A percentile compares a stretch with the other conserved stretches of the same genome.
These are phyloP conservation scores for Trichoderma arundinaceum DNA, from an alignment of 2,329 filamentous ascomycete species.

Conservation along the genomic window DNA sequence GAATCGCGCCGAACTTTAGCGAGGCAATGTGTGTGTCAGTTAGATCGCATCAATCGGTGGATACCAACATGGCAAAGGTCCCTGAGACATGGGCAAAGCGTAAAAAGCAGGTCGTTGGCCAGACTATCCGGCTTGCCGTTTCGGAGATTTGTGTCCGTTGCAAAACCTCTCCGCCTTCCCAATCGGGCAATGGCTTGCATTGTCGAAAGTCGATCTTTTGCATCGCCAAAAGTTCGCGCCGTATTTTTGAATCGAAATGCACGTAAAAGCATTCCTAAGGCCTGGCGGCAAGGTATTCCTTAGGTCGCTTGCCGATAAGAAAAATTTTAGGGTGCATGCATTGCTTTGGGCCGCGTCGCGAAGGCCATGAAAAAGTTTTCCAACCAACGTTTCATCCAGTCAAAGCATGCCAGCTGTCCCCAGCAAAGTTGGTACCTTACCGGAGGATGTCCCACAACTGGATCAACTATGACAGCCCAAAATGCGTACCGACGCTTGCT, in stretches of 20 bases:
- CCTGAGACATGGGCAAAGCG: background rate
- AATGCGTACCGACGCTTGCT: background rate
- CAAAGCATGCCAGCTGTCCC: slow-evolving; percentile 25
- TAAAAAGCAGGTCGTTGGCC: slow-evolving; percentile 17
- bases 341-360: slow-evolving; percentile 26
- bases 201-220: slow-evolving; percentile 5
- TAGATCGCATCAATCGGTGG: background rate
- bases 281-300: background rate
- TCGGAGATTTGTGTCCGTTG: slow-evolving; percentile 13
- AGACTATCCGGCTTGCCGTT: slow-evolving; percentile 1
- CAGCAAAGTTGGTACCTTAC: background rate
- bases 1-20: background rate
- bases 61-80: background rate
- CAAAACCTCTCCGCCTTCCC: slow-evolving; percentile 25
- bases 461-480: background rate
- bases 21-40: background rate
- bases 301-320: background rate
- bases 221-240: background rate
- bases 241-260: background rate
- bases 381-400: slow-evolving; percentile 20
- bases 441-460: background rate
- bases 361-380: slow-evolving; percentile 6
- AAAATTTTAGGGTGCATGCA: slow-evolving; percentile 17
- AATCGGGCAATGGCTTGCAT: slow-evolving; percentile 12
- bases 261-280: background rate